Conservation (phyloP, 1,139 yeast species). For the Nakaseomyces delphensis region DNA sequence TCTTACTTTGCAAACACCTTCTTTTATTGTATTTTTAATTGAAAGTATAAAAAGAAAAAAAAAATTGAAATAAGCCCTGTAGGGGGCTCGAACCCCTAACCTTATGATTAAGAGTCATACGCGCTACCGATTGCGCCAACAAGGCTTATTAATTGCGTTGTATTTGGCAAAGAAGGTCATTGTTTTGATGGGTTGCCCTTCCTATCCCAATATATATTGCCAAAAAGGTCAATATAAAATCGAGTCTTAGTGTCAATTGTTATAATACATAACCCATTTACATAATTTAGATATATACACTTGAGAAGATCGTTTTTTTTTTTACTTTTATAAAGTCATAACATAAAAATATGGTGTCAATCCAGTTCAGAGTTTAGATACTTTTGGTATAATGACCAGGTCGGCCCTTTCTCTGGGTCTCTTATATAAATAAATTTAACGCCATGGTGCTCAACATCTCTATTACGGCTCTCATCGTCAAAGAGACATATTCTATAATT, state of each 20-base stretch:
- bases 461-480: constrained; percentile 52
- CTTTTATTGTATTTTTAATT: too few relatives aligned
- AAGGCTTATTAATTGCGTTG: constrained; percentile 26
- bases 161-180: not conserved
- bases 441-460: constrained; percentile 45
- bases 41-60: not conserved
- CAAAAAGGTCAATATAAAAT: too few relatives aligned
- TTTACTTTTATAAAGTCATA: too few relatives aligned
- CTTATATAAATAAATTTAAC: constrained; percentile 39
- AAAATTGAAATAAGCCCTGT: constrained; percentile 32
- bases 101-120: constrained; percentile 40
- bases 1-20: too few relatives aligned
- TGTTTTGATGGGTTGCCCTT: too few relatives aligned
- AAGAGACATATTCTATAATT: constrained; percentile 42
- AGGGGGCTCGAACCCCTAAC: constrained; percentile 42
- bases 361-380: constrained; percentile 13
- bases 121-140: constrained; percentile 44
- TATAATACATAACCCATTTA: too few relatives aligned
- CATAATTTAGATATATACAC: too few relatives aligned
- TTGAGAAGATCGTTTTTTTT: too few relatives aligned
- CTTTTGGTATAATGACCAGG: constrained; percentile 29
- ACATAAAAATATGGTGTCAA: too few relatives aligned
- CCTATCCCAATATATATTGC: not conserved
- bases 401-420: constrained; percentile 29
- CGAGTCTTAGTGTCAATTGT: not conserved